Evolutionary conservation across 2,329 filamentous ascomycete genomes (phyloP), one percentile per base, ranked within the genome.

Genomic region (Metarhizium sp.): DNA sequence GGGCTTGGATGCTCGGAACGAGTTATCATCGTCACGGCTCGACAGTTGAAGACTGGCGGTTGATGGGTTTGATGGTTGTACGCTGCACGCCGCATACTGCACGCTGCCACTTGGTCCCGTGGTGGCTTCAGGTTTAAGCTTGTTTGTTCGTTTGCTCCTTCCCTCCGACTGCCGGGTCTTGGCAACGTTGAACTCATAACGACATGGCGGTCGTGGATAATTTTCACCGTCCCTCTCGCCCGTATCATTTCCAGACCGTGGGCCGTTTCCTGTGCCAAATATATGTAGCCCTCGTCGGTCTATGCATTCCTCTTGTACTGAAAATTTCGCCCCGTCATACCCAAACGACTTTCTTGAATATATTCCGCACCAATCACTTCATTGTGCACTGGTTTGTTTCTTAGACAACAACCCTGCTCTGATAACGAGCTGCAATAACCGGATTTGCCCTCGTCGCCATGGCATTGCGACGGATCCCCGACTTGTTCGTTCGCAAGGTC

Each of bases 401-500:
- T n/a, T 0, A 16, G 1, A 16, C 38, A 40, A 5, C 11, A 40
- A 2, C 11, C 11, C 38, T 40, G 14, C 14, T 40, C 7, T 40
- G 2, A 11, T 40, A 5, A 14, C 13, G 2, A n/a, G 8, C 7
- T 40, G 14, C 38, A 5, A 40, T 16, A 11, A 11, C 14, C 38
- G 38, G 38, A 13, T 40, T 40, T 13, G 14, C 6, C 14, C 25
- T 30, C 45, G 14, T 48, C 43, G 47, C 18, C 13, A 58, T 57
- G 58, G 43, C 36, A 10, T 25, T 38, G 5, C 54, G 38, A 30
- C 46, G 51, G 40, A 25, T 55, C 40, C 30, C 38, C 30, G 48
- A 60, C 32, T 64, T 66, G 52, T 38, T 68, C 46, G 61, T 65
- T 52, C 57, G 58, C 29, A 65, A 59, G 52, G 57, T 69, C 18